phyloP scores from a whole-genome alignment of 495 filamentous ascomycete genomes.

The Tetracladium setigerum region DNA sequence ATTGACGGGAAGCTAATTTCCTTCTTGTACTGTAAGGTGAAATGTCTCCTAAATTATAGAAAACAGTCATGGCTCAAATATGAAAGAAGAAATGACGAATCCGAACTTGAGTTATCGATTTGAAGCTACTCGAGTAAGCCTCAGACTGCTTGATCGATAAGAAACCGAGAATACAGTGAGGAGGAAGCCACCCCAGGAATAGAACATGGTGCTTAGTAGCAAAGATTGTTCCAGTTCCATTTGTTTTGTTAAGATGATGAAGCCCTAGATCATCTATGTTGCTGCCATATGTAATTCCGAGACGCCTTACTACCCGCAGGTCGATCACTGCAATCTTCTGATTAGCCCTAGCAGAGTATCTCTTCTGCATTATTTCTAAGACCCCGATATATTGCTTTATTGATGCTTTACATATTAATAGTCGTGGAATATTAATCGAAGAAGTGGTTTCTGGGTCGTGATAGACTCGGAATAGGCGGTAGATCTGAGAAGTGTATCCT shows the following conservation, averaged over 20 bases:
- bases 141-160: background rate
- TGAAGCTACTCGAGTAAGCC: background rate
- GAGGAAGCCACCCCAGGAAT: slow-evolving; percentile 1
- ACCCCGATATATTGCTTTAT: background rate
- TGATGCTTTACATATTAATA: background rate
- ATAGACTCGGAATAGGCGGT: background rate
- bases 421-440: background rate
- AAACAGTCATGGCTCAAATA: background rate
- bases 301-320: background rate
- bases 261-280: background rate
- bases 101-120: background rate
- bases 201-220: slow-evolving; percentile 1
- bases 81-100: background rate
- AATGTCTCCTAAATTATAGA: background rate
- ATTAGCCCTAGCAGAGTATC: background rate
- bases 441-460: background rate
- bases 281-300: slow-evolving; percentile 1
- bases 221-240: background rate
- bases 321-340: slow-evolving; percentile 1
- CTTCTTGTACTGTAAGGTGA: slow-evolving; percentile 1
- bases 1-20: background rate
- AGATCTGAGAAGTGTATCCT: slow-evolving; percentile 1
- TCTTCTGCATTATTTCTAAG: background rate
- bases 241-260: background rate
- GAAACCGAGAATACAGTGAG: background rate